A percentile compares a stretch with the other conserved stretches of the same genome.
These are phyloP conservation scores for Triadica sebifera DNA, from an alignment of 345 rosid species.

Conservation along the genomic window DNA sequence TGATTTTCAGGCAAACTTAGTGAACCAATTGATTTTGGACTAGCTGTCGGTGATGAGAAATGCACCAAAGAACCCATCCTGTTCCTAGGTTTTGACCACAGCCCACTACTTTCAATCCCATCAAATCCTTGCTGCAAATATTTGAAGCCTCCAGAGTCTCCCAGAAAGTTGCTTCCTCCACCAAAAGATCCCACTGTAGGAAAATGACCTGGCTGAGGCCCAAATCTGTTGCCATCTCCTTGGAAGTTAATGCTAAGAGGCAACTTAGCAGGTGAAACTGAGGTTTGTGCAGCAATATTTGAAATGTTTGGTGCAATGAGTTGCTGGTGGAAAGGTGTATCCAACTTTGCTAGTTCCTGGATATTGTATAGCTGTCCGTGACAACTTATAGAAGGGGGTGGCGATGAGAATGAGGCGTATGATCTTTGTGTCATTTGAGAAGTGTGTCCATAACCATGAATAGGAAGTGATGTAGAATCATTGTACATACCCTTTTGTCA, in stretches of 20 bases:
- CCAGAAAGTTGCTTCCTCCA: constrained; percentile 23
- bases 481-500: constrained; percentile 34
- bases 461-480: constrained; percentile 34
- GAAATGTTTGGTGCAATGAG: constrained; percentile 29
- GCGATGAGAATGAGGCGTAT: constrained; percentile 26
- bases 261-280: constrained; percentile 34
- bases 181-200: constrained; percentile 30
- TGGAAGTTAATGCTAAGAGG: constrained; percentile 34
- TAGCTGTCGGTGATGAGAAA: constrained; percentile 31
- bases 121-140: constrained; percentile 33
- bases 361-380: constrained; percentile 35
- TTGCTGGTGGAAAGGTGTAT: constrained; percentile 36
- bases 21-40: constrained; percentile 28
- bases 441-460: constrained; percentile 35
- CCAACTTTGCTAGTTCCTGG: constrained; percentile 27
- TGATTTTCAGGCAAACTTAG: constrained; percentile 34
- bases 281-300: constrained; percentile 24
- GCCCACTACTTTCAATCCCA: constrained; percentile 29
- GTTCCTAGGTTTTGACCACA: constrained; percentile 29
- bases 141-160: constrained; percentile 26
- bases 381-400: constrained; percentile 24
- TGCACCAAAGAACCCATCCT: constrained; percentile 32
- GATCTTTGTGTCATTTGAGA: constrained; percentile 34
- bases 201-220: constrained; percentile 29
- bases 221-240: constrained; percentile 31